These are phyloP conservation scores for Mallotus nudiflorus DNA, from an alignment of 345 rosid species.

Conservation along the genomic window DNA sequence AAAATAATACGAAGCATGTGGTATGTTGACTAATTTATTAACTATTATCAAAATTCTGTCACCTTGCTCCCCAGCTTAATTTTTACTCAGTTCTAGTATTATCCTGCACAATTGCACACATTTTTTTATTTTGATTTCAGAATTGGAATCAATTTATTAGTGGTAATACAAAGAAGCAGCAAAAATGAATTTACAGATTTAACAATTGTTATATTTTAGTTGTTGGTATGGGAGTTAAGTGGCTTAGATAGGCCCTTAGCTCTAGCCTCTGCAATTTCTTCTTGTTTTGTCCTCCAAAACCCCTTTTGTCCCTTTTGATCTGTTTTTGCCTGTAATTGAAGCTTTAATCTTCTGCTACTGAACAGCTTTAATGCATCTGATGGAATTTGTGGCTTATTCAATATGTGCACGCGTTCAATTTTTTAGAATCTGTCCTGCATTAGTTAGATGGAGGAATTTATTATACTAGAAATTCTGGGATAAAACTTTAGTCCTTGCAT, in stretches of 20 bases:
- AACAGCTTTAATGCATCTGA: not conserved
- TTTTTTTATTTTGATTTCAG: not conserved
- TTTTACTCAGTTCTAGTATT: not conserved
- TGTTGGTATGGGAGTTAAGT: not conserved
- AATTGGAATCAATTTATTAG: not conserved
- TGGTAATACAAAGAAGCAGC: not conserved
- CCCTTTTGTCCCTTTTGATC: not conserved
- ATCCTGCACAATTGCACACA: not conserved
- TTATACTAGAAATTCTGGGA: not conserved
- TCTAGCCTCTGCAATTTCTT: not conserved
- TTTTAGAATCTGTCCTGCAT: not conserved
- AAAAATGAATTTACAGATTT: not conserved
- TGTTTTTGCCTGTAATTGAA: not conserved
- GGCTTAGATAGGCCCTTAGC: not conserved
- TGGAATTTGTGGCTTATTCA: not conserved
- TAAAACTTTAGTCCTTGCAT: slow-evolving; percentile 23
- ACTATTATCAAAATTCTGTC: not conserved
- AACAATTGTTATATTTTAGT: not conserved
- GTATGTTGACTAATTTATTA: slow-evolving; percentile 34
- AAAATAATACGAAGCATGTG: slow-evolving; percentile 55
- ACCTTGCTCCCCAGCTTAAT: not conserved
- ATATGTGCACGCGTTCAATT: not conserved
- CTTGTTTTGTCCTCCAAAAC: not conserved
- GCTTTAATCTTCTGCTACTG: not conserved
- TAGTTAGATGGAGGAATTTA: not conserved